Evolutionary conservation across 2,329 filamentous ascomycete genomes (phyloP), one percentile per base, ranked within the genome.

Genomic region (Fusarium graminum): DNA sequence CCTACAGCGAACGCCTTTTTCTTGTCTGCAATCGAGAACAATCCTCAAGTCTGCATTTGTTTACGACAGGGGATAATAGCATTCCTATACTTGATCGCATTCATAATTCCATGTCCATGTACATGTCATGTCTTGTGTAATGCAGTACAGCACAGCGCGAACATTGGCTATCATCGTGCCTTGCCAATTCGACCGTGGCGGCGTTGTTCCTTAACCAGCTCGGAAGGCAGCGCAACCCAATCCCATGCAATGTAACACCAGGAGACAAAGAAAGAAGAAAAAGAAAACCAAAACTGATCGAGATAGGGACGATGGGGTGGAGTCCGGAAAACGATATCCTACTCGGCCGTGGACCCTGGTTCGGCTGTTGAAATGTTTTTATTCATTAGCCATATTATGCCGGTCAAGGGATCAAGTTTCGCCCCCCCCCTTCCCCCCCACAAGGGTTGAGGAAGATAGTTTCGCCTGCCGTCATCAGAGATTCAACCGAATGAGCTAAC

Each of bases 281-380:
- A 36, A 29, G 13, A 32, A 50, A 17, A 41, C 32, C 29, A 14
- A 19, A 51, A 28, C 17, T 56, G 39, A 59, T 63, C 50, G 30
- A 45, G 42, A 61, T 56, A 61, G 30, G 42, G 42, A 61, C 49
- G 56, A 17, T 54, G 22, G 55, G 44, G 54, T 42, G 54, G 59
- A 44, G 39, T 14, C 36, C 58, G 59, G 59, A 58, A 63, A 63
- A 63, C 36, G 40, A 42, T 63, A 63, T 63, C 59, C 59, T 63
- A 34, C 28, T 40, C 44, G 13, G n/a, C 19, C 43, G 45, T 57
- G 51, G 38, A 63, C 62, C 68, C 64, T 65, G 50, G 52, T 40
- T 68, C 64, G 60, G 51, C 47, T 42, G 42, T 64, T 46, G 17
- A 61, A 59, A 64, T 53, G 38, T 64, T 64, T 64, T 63, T 32